Conservation (phyloP, 2,329 filamentous ascomycete genomes). For the Aspergillus terreus region DNA sequence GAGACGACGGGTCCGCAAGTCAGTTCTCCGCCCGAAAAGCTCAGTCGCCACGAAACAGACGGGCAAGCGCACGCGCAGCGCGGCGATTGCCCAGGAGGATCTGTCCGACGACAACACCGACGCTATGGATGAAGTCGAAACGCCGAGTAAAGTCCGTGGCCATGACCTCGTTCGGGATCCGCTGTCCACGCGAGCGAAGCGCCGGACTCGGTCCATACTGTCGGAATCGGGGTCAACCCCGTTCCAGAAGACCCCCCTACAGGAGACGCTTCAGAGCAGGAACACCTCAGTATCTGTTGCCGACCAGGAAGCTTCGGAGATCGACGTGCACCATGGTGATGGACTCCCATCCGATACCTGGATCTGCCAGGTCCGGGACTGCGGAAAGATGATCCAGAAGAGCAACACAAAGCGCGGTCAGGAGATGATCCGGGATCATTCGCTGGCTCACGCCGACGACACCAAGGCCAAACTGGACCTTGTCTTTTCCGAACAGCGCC, state of each 20-base stretch:
- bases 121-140: slow-evolving; percentile 26
- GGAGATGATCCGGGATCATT: slow-evolving; percentile 31
- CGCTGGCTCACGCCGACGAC: slow-evolving; percentile 32
- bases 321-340: slow-evolving; percentile 8
- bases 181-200: slow-evolving; percentile 27
- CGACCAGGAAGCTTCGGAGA: slow-evolving; percentile 10
- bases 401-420: slow-evolving; percentile 30
- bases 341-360: slow-evolving; percentile 28
- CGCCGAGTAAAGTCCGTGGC: slow-evolving; percentile 31
- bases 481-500: slow-evolving; percentile 32
- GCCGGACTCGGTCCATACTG: slow-evolving; percentile 27
- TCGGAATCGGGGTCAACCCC: slow-evolving; percentile 22
- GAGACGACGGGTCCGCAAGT: slow-evolving; percentile 37
- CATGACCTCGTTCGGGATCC: slow-evolving; percentile 32
- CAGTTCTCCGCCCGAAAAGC: slow-evolving; percentile 42
- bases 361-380: slow-evolving; percentile 30
- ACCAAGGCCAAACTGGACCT: slow-evolving; percentile 34
- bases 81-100: slow-evolving; percentile 18
- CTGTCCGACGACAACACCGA: slow-evolving; percentile 30
- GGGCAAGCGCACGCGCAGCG: slow-evolving; percentile 39
- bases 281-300: slow-evolving; percentile 16
- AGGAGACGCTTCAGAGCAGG: slow-evolving; percentile 24
- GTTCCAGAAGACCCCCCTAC: slow-evolving; percentile 25
- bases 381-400: slow-evolving; percentile 30
- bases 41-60: slow-evolving; percentile 37